Evolutionary conservation across 208 protist genomes (phyloP), one percentile per base, ranked within the genome.

Genomic region (Polymyxa betae): DNA sequence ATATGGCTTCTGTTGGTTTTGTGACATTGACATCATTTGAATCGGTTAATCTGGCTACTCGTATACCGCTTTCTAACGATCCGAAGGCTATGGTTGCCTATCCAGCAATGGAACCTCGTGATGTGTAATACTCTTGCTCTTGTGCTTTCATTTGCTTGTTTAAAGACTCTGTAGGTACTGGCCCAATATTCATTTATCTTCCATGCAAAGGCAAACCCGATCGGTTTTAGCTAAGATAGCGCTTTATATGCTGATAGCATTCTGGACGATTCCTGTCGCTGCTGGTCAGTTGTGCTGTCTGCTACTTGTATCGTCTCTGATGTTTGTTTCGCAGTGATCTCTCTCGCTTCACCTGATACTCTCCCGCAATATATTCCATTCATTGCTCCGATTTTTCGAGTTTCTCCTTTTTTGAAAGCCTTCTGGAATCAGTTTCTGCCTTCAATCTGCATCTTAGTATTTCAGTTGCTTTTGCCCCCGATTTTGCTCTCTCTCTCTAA

Each of bases 251-350:
- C 72, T 82, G 5, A 35, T 82, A 20, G 72, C 72, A n/a, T 82
- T 82, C 72, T 82, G 72, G 72, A 35, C 72, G 72, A 82, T 82
- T n/a, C 72, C 72, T 43, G 72, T 82, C 12, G 5, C 72, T 20
- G 5, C 40, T n/a, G 49, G 49, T 60, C 12, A 5, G 49, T 60
- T 5, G 5, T 60, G 49, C 5, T 60, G 49, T 24, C 24, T 24
- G 24, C 5, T 29, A 60, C 49, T 60, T 24, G 5, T 60, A 60
- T 29, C 24, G 49, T 60, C 24, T 60, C 49, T 60, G 49, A 60
- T 24, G 12, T 5, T 24, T 60, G 5, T 5, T 60, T 24, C 24
- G 12, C 49, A 60, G 72, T 82, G 5, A 82, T 5, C n/a, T 5
- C 72, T 20, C n/a, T 82, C 16, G 72, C 72, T 35, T 82, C 72